Evolutionary conservation across 2,329 filamentous ascomycete species (phyloP).

Genomic region (Venturia asperata): DNA sequence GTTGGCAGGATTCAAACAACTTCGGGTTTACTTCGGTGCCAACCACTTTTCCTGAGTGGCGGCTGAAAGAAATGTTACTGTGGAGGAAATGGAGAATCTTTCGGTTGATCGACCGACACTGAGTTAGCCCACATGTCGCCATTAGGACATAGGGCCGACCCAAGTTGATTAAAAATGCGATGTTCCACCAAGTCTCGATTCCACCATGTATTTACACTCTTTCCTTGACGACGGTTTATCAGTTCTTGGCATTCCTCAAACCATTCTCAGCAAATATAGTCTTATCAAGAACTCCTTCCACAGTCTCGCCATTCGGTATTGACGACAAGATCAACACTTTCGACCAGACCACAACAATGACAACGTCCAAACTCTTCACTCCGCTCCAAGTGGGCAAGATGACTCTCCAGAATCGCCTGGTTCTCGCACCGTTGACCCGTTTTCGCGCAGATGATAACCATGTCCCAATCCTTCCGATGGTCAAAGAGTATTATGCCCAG

Average conservation of each 20-base stretch:
- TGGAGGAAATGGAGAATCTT: not conserved
- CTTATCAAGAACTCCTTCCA: not conserved
- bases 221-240: no score
- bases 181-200: not conserved
- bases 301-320: not conserved
- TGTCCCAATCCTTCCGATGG: constrained; percentile 30
- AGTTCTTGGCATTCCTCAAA: no score
- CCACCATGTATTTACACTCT: not conserved
- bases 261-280: no score
- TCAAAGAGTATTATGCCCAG: constrained; percentile 39
- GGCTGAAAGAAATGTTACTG: not conserved
- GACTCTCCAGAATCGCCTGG: constrained; percentile 33
- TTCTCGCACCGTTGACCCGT: constrained; percentile 36
- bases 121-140: not conserved
- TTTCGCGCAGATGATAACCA: constrained; percentile 43
- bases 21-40: not conserved
- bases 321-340: not conserved
- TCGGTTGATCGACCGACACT: not conserved
- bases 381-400: constrained; percentile 30
- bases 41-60: not conserved
- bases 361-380: constrained; percentile 28
- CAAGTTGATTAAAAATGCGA: not conserved
- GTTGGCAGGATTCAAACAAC: not conserved
- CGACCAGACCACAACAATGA: not conserved
- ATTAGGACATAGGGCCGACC: not conserved